Evolutionary conservation across 495 filamentous ascomycete species (phyloP).

Genomic region (Penicillium silybi): DNA sequence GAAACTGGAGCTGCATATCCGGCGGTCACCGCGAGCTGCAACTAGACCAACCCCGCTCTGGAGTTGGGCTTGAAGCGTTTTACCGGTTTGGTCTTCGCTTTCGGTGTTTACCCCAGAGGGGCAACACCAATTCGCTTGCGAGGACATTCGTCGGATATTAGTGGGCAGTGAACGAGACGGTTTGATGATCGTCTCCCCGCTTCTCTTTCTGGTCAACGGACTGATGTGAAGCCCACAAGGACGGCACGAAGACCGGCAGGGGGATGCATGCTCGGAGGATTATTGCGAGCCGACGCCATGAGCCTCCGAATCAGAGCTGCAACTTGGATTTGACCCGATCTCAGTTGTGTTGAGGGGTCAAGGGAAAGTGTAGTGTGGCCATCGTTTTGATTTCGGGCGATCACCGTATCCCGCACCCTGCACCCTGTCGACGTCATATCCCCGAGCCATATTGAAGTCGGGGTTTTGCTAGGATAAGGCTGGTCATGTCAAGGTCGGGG

Average conservation of each 20-base stretch:
- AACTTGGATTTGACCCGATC: not conserved
- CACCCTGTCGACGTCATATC: not conserved
- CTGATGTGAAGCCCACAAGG: not conserved
- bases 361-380: not conserved
- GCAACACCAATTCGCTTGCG: not conserved
- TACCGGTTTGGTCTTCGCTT: not conserved
- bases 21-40: slow-evolving; percentile 7
- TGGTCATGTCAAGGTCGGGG: no score
- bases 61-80: not conserved
- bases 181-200: not conserved
- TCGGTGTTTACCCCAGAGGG: not conserved
- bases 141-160: not conserved
- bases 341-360: not conserved
- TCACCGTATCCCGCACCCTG: not conserved
- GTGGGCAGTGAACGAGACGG: not conserved
- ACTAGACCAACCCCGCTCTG: not conserved
- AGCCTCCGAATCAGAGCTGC: slow-evolving; percentile 2
- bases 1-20: not conserved
- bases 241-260: not conserved
- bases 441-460: not conserved
- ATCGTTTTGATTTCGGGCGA: not conserved
- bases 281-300: not conserved
- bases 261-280: slow-evolving; percentile 1
- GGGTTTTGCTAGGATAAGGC: not conserved
- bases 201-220: not conserved